Conservation (phyloP, 1,284 basidiomycete species). For the Pholiota adiposa region DNA sequence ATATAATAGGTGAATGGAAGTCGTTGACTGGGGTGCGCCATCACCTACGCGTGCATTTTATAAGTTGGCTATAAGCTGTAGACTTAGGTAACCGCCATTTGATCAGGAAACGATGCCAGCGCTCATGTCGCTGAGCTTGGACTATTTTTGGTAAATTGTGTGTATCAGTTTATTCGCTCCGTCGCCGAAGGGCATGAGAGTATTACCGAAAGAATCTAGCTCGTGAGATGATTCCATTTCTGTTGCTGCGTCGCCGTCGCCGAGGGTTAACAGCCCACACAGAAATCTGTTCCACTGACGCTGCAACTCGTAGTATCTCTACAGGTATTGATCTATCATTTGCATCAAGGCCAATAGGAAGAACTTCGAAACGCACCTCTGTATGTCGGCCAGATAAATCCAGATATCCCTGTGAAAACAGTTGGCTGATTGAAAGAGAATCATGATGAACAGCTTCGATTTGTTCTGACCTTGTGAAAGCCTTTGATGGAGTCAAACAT, state of each 20-base stretch:
- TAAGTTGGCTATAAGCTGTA: conserved; percentile 18
- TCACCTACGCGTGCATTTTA: conserved; percentile 23
- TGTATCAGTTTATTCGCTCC: not conserved
- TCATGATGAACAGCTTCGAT: not conserved
- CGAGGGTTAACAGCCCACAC: conserved; percentile 19
- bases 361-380: conserved; percentile 9
- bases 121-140: conserved; percentile 3
- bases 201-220: conserved; percentile 6
- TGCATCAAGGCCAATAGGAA: not conserved
- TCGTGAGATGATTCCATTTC: conserved; percentile 11
- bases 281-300: conserved; percentile 26
- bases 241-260: not conserved
- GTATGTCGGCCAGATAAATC: conserved; percentile 27
- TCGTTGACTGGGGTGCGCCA: not conserved
- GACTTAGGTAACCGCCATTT: conserved; percentile 27
- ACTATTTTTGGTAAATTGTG: not conserved
- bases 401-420: conserved; percentile 20
- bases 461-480: conserved; percentile 23
- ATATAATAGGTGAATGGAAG: not conserved
- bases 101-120: conserved; percentile 23
- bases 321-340: not conserved
- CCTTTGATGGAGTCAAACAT: conserved; percentile 25
- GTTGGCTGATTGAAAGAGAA: not conserved
- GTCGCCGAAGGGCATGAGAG: not conserved
- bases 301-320: conserved; percentile 27